A percentile compares a stretch with the other conserved stretches of the same genome.
phyloP scores from a whole-genome alignment of 2,329 filamentous ascomycete species.

The Xylaria sp. region DNA sequence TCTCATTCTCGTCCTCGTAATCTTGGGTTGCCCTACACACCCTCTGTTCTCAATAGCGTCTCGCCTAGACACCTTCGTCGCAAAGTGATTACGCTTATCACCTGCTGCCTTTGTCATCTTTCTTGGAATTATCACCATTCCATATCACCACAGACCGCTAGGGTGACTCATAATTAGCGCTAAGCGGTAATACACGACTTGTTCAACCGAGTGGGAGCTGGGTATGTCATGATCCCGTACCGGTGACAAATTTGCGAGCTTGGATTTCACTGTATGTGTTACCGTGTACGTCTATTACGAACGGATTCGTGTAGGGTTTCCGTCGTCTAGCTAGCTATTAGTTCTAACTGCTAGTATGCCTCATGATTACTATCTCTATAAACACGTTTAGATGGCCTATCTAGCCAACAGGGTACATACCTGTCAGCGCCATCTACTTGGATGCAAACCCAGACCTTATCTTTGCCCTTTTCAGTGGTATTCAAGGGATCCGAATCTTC shows the following conservation, averaged over 20 bases:
- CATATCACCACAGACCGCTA: not conserved
- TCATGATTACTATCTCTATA: slow-evolving; percentile 6
- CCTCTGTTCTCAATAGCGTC: not conserved
- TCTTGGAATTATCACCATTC: not conserved
- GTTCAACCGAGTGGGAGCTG: not conserved
- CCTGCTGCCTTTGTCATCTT: not conserved
- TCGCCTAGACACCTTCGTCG: not conserved
- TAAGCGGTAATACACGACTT: slow-evolving; percentile 1
- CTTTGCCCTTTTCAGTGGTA: not conserved
- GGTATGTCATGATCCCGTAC: not conserved
- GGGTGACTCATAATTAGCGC: not conserved
- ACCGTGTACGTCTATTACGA: not conserved
- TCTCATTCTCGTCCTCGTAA: not conserved
- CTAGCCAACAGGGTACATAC: not conserved
- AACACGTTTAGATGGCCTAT: not conserved
- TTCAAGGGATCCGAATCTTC: not conserved
- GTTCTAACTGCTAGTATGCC: slow-evolving; percentile 2
- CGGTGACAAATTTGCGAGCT: not conserved
- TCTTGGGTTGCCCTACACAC: not conserved
- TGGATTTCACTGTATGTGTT: not conserved
- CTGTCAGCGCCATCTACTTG: not conserved
- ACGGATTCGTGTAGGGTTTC: not conserved
- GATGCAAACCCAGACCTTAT: slow-evolving; percentile 3
- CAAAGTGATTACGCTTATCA: slow-evolving; percentile 2
- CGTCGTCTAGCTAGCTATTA: not conserved